A percentile compares a stretch with the other conserved stretches of the same genome.
These are phyloP conservation scores for Microascus cirrosus DNA, from an alignment of 2,329 filamentous ascomycete genomes.

Conservation along the genomic window DNA sequence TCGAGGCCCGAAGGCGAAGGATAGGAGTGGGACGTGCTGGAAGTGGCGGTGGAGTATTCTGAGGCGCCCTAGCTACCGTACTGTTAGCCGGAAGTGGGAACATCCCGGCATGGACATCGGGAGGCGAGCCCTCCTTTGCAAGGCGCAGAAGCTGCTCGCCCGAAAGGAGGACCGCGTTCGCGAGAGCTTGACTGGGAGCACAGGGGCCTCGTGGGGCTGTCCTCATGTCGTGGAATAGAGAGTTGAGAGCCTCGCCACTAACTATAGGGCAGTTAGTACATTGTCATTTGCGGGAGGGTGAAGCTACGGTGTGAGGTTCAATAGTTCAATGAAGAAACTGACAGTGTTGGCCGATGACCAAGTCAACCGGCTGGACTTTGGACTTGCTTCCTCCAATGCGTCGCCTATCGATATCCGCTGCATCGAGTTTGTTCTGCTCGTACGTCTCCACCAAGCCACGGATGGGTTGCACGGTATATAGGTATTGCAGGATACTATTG, in stretches of 20 bases:
- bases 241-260: constrained; percentile 67
- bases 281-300: not conserved
- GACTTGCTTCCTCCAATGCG: constrained; percentile 59
- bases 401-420: constrained; percentile 52
- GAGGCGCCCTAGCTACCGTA: not conserved
- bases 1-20: not conserved
- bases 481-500: constrained; percentile 91
- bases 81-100: constrained; percentile 1
- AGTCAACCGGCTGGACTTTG: constrained; percentile 40
- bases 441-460: constrained; percentile 72
- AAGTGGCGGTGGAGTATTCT: not conserved
- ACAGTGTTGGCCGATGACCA: constrained; percentile 64
- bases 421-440: constrained; percentile 58
- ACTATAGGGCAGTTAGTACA: not conserved
- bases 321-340: constrained; percentile 22
- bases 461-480: constrained; percentile 78
- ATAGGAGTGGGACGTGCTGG: constrained; percentile 1
- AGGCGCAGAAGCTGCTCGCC: constrained; percentile 12
- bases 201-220: constrained; percentile 50
- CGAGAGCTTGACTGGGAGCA: constrained; percentile 64
- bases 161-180: constrained; percentile 63
- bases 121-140: not conserved
- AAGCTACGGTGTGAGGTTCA: not conserved
- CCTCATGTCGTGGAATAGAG: constrained; percentile 61
- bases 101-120: constrained; percentile 1